These are phyloP conservation scores for Croton setiger DNA, from an alignment of 441 rosid genomes.

Conservation along the genomic window DNA sequence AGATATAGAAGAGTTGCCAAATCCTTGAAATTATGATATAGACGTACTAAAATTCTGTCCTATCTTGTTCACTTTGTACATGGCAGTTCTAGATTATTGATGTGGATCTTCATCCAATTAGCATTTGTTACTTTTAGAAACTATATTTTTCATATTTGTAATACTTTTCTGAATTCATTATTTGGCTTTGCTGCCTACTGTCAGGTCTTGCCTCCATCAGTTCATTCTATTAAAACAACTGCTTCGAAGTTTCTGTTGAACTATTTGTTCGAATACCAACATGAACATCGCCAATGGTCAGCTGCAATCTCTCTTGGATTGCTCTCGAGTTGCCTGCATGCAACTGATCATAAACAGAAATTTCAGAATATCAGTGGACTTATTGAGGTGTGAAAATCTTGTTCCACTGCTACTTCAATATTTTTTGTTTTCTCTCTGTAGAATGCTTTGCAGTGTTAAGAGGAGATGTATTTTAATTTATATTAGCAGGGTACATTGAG, in stretches of 20 bases:
- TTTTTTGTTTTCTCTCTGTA: background rate
- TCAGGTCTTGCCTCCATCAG: constrained; percentile 87
- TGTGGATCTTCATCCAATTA: background rate
- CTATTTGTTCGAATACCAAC: constrained; percentile 81
- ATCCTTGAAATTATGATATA: background rate
- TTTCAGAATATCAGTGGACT: constrained; percentile 67
- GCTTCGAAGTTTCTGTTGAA: constrained; percentile 78
- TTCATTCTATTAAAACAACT: constrained; percentile 63
- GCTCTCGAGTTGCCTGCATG: constrained; percentile 68
- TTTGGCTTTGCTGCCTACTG: constrained; percentile 26
- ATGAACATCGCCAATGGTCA: constrained; percentile 95
- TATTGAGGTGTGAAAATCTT: constrained; percentile 54
- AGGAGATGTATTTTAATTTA: background rate
- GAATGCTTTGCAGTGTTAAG: background rate
- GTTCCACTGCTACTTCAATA: constrained; percentile 6
- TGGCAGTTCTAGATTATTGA: background rate
- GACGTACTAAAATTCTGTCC: background rate
- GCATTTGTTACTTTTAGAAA: background rate
- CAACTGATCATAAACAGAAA: constrained; percentile 81
- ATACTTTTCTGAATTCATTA: constrained; percentile 7
- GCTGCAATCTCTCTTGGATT: constrained; percentile 93
- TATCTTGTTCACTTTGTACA: background rate
- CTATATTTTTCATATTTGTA: background rate
- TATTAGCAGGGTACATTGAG: background rate
- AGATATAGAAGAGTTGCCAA: background rate